Base-by-base conservation (phyloP, 1,284 basidiomycete genomes). In the Ceratobasidium sp. region DNA sequence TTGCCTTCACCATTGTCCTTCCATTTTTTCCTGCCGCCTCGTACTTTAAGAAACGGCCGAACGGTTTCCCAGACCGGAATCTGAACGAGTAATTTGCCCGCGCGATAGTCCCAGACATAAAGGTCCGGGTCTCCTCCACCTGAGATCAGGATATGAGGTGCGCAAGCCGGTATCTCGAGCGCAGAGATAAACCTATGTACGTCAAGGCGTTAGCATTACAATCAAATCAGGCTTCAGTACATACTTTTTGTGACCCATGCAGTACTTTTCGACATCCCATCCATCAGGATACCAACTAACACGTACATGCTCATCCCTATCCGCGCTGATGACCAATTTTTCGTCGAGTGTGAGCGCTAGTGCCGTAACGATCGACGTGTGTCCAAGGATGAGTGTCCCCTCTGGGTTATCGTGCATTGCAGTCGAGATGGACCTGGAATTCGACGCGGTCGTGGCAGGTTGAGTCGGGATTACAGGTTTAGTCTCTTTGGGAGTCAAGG, bases 271-370 rank as follows among this genome's bases (percentile, higher is more conserved):
- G 72, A 97, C 91, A 41, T 88, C 86, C 76, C 91, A 92, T 16
- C 93, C 91, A 73, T 91, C 84, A 0, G 96, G 96, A 78, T 88
- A 97, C 86, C 92, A 88, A 77, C 92, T 94, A n/a, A 96, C 86
- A 65, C 96, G 86, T 67, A 98, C 91, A 79, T 97, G 96, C 79
- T 97, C 96, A 78, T 97, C 96, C 55, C 96, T 83, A 79, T 97
- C 96, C 0, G 93, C 91, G 0, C 94, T 93, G 76, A 97, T 85
- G 77, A 98, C 89, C 77, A 86, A 89, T 72, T 85, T 85, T 75
- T 90, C 88, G 77, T 93, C 89, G 0, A 80, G 78, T 0, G 89
- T 86, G 64, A 96, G 85, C 48, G 89, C 77, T 78, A 92, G 89
- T 0, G 85, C 81, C 3, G 91, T 96, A 70, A 97, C 81, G 59